A percentile compares a stretch with the other conserved stretches of the same genome.
phyloP scores from a whole-genome alignment of 495 filamentous ascomycete genomes.

The Trichoderma reesei region DNA sequence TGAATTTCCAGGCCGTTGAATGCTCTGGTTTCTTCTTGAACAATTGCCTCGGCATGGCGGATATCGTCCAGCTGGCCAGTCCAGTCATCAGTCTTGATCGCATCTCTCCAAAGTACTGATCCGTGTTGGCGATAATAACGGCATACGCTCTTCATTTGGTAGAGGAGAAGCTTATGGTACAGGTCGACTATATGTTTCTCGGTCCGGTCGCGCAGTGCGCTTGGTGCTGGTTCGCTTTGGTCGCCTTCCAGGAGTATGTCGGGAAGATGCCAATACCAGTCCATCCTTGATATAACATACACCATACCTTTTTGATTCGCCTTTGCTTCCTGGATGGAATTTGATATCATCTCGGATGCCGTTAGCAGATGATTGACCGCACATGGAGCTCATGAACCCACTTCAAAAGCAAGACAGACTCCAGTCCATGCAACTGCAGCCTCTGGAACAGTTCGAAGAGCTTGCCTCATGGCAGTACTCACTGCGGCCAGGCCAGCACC shows the following conservation, averaged over 20 bases:
- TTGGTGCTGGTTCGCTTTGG: neutral
- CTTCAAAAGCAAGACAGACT: conserved; percentile 23
- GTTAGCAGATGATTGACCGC: neutral
- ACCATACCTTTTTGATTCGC: conserved; percentile 7
- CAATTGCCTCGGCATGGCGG: neutral
- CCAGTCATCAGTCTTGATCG: neutral
- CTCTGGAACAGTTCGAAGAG: conserved; percentile 6
- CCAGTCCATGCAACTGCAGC: conserved; percentile 12
- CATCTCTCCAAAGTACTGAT: neutral
- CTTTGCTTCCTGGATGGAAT: neutral
- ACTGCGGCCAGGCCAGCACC: no score
- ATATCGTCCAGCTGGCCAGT: neutral
- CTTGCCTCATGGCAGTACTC: neutral
- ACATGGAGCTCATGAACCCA: neutral
- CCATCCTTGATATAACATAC: conserved; percentile 12
- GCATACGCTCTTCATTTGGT: neutral
- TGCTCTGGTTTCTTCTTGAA: neutral
- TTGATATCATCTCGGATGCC: neutral
- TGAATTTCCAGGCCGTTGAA: no score
- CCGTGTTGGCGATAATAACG: no score
- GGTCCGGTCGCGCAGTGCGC: neutral
- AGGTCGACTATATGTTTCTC: neutral
- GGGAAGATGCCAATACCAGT: conserved; percentile 13
- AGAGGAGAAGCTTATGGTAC: neutral
- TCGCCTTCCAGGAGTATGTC: neutral